Percentiles rank a stretch among this genome's conserved stretches.
Evolutionary conservation across 2,329 filamentous ascomycete genomes (phyloP).

Genomic region (Coniochaeta ligniaria): DNA sequence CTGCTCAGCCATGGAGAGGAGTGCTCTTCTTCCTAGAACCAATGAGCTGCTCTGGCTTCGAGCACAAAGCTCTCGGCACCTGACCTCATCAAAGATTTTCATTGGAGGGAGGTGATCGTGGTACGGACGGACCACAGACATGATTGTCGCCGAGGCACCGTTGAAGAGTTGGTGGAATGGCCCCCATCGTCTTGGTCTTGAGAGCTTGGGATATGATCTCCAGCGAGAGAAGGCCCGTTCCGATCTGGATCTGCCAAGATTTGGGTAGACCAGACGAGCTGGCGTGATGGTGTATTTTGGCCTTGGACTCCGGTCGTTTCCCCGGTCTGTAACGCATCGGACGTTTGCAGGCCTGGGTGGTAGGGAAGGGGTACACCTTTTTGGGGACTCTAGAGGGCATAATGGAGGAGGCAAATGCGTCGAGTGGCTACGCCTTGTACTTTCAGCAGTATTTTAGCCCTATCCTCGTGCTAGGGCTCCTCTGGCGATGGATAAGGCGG

Average conservation of each 20-base stretch:
- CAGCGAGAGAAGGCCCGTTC: neutral
- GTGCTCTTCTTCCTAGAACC: neutral
- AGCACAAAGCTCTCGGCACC: too few species aligned
- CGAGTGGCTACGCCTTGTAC: neutral
- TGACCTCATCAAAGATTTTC: neutral
- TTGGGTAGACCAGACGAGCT: neutral
- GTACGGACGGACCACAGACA: neutral
- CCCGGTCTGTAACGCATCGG: too few species aligned
- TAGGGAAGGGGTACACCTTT: neutral
- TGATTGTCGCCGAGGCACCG: neutral
- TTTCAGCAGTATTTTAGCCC: neutral
- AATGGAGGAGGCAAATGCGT: neutral
- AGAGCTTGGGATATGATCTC: neutral
- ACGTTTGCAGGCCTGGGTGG: neutral
- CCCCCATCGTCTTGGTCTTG: neutral
- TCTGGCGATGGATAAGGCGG: neutral
- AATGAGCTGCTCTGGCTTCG: too few species aligned
- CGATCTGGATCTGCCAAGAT: neutral
- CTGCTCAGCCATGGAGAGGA: neutral
- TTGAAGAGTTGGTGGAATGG: neutral
- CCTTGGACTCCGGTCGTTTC: neutral
- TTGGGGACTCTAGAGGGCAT: neutral
- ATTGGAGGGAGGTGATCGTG: neutral
- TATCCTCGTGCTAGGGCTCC: neutral
- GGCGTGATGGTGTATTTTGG: neutral